Conservation (phyloP, 2,329 filamentous ascomycete genomes). For the Penicillium concentricum region DNA sequence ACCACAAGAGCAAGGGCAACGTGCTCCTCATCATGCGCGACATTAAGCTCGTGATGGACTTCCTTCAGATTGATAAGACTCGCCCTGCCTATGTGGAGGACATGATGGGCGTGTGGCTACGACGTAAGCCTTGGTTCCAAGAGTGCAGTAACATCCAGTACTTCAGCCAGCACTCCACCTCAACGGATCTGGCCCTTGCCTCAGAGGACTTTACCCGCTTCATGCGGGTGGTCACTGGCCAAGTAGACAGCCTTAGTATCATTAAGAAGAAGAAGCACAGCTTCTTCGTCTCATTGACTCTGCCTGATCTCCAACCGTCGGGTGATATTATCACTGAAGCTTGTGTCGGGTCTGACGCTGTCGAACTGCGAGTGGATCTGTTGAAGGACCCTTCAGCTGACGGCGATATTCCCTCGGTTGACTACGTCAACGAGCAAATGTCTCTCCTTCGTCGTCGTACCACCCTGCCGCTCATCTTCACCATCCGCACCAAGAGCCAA, state of each 20-base stretch:
- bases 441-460: slow-evolving; percentile 72
- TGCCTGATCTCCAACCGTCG: slow-evolving; percentile 68
- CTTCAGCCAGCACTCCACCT: slow-evolving; percentile 69
- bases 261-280: slow-evolving; percentile 68
- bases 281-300: slow-evolving; percentile 90
- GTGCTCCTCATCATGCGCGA: slow-evolving; percentile 87
- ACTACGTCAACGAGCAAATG: slow-evolving; percentile 80
- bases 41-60: slow-evolving; percentile 83
- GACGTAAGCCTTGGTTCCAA: slow-evolving; percentile 84
- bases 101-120: slow-evolving; percentile 85
- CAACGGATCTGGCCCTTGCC: slow-evolving; percentile 51
- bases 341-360: slow-evolving; percentile 83
- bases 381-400: slow-evolving; percentile 67
- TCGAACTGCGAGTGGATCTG: slow-evolving; percentile 90
- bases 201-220: slow-evolving; percentile 73
- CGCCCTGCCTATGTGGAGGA: slow-evolving; percentile 90
- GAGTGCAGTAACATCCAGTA: slow-evolving; percentile 95
- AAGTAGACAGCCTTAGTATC: slow-evolving; percentile 52
- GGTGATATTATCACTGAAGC: slow-evolving; percentile 67
- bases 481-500: slow-evolving; percentile 79
- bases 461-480: slow-evolving; percentile 84
- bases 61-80: slow-evolving; percentile 82
- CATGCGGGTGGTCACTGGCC: slow-evolving; percentile 67
- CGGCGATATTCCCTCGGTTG: slow-evolving; percentile 60
- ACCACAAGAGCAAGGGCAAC: slow-evolving; percentile 72